Evolutionary conservation across 2,329 filamentous ascomycete species (phyloP).

Genomic region (Exophiala alcalophila): DNA sequence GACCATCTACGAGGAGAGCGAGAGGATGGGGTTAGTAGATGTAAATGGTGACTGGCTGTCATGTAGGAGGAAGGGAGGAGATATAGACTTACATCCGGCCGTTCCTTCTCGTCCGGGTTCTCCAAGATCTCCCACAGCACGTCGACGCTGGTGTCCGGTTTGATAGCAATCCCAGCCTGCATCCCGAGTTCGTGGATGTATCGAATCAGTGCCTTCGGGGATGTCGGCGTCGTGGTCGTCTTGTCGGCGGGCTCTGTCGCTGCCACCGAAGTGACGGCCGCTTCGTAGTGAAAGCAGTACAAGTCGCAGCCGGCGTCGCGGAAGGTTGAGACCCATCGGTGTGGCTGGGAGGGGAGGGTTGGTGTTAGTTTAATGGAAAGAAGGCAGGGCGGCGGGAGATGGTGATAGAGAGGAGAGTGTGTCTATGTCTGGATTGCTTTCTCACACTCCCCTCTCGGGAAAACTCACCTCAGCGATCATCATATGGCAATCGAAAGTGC

Average conservation of each 20-base stretch:
- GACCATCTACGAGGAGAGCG: slow-evolving; percentile 68
- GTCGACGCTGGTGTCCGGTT: slow-evolving; percentile 85
- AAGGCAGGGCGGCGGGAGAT: background rate
- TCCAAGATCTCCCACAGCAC: slow-evolving; percentile 90
- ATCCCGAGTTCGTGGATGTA: slow-evolving; percentile 89
- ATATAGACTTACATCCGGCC: slow-evolving; percentile 72
- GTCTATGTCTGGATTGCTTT: background rate
- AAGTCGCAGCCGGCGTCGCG: slow-evolving; percentile 90
- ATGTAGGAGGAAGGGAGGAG: background rate
- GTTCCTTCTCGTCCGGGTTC: slow-evolving; percentile 66
- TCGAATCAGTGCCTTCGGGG: slow-evolving; percentile 76
- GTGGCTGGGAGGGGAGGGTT: slow-evolving; percentile 60
- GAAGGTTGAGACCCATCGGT: slow-evolving; percentile 97
- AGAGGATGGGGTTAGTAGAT: slow-evolving; percentile 8
- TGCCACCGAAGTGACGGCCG: slow-evolving; percentile 76
- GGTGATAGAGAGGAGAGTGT: too few species aligned
- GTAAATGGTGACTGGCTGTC: background rate
- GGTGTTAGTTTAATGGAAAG: slow-evolving; percentile 10
- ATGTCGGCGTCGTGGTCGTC: slow-evolving; percentile 67
- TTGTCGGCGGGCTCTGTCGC: slow-evolving; percentile 72
- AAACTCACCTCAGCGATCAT: slow-evolving; percentile 88
- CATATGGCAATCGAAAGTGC: slow-evolving; percentile 99
- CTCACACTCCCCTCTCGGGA: background rate
- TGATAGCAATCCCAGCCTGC: slow-evolving; percentile 91
- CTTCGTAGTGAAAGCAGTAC: slow-evolving; percentile 99